Percentiles rank a stretch among this genome's conserved stretches.
Conservation (phyloP, 495 filamentous ascomycete species). For the Cudoniella acicularis region DNA sequence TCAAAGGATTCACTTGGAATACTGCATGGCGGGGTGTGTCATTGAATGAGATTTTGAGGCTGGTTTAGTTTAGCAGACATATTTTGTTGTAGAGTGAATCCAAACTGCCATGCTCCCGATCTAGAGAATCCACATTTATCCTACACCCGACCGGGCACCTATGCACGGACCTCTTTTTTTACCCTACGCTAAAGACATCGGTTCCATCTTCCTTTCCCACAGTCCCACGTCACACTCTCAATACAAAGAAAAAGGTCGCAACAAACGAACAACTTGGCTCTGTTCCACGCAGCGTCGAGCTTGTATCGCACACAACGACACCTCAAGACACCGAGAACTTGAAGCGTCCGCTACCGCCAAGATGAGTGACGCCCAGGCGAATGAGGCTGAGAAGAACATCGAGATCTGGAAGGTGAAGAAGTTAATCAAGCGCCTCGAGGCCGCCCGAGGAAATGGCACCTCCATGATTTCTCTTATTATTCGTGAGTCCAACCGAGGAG, state of each 20-base stretch:
- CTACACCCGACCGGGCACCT: no score
- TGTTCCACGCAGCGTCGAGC: slow-evolving; percentile 21
- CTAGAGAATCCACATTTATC: no score
- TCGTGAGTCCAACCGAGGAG: slow-evolving; percentile 52
- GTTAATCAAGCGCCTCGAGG: slow-evolving; percentile 91
- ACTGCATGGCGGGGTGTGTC: no score
- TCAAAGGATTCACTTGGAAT: no score
- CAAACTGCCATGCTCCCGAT: no score
- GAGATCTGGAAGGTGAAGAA: slow-evolving; percentile 93
- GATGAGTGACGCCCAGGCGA: slow-evolving; percentile 86
- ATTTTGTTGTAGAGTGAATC: no score
- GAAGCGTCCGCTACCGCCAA: slow-evolving; percentile 40
- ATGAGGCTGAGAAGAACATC: slow-evolving; percentile 96
- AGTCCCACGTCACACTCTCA: slow-evolving; percentile 12
- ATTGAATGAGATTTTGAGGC: no score
- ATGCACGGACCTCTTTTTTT: no score
- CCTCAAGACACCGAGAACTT: slow-evolving; percentile 9
- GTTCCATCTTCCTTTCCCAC: slow-evolving; percentile 1
- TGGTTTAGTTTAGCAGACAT: no score
- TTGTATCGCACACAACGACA: slow-evolving; percentile 9
- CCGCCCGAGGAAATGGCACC: slow-evolving; percentile 90
- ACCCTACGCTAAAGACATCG: slow-evolving; percentile 9
- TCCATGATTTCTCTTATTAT: slow-evolving; percentile 99
- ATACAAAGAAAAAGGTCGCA: slow-evolving; percentile 7
- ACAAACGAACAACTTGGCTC: slow-evolving; percentile 14